A percentile compares a stretch with the other conserved stretches of the same genome.
phyloP scores from a whole-genome alignment of 331 rosid genomes.

The Pyracantha coccinea region DNA sequence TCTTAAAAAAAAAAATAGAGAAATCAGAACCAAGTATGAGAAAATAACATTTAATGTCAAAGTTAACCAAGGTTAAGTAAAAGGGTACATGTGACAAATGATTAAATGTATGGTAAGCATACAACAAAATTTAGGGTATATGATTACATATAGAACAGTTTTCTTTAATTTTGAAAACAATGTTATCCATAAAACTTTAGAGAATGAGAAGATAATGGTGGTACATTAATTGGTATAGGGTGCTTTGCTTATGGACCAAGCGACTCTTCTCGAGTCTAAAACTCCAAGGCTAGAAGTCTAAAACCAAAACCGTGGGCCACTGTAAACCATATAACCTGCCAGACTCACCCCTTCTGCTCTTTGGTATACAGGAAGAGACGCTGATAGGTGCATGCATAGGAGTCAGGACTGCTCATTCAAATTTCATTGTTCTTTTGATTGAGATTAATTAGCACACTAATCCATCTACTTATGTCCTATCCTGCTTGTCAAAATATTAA shows the following conservation, averaged over 20 bases:
- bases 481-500: background rate
- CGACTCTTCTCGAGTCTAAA: background rate
- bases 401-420: background rate
- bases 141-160: background rate
- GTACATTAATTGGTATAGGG: too few relatives aligned
- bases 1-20: too few relatives aligned
- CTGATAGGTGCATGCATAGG: background rate
- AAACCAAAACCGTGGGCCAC: background rate
- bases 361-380: background rate
- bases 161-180: too few relatives aligned
- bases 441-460: background rate
- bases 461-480: background rate
- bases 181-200: too few relatives aligned
- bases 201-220: too few relatives aligned
- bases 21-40: too few relatives aligned
- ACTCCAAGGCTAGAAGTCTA: background rate
- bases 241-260: too few relatives aligned
- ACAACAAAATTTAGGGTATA: too few relatives aligned
- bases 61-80: too few relatives aligned
- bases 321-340: background rate
- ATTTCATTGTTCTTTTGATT: too few relatives aligned
- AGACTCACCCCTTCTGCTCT: background rate
- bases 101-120: too few relatives aligned
- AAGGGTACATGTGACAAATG: background rate
- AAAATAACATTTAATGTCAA: too few relatives aligned